Percentiles rank a stretch among this genome's conserved stretches.
Conservation (phyloP, 495 filamentous ascomycete genomes). For the Penicillium flavigenum region DNA sequence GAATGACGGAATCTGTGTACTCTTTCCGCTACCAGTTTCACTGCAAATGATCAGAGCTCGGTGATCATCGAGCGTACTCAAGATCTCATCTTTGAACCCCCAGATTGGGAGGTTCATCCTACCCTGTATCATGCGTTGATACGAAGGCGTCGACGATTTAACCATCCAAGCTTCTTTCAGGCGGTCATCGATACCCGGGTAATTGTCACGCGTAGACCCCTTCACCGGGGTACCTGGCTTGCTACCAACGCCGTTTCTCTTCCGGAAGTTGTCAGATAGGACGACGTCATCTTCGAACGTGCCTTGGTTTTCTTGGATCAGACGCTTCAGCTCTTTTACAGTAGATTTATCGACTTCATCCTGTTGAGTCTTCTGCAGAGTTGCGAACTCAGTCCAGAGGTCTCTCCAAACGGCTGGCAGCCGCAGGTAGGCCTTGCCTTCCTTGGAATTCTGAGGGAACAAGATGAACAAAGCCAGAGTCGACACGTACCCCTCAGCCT, state of each 20-base stretch:
- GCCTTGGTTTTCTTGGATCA: conserved; percentile 45
- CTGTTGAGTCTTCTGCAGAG: conserved; percentile 62
- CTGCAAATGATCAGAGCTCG: conserved; percentile 90
- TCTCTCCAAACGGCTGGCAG: conserved; percentile 80
- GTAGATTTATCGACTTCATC: conserved; percentile 66
- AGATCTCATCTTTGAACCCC: conserved; percentile 72
- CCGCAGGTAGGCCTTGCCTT: conserved; percentile 79
- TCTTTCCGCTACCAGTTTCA: conserved; percentile 96
- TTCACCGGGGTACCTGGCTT: conserved; percentile 44
- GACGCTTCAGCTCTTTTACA: conserved; percentile 51
- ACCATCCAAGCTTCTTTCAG: conserved; percentile 68
- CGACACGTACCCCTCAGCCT: conserved; percentile 84
- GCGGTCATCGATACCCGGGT: conserved; percentile 43
- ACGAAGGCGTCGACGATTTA: conserved; percentile 60
- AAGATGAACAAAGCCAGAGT: conserved; percentile 79
- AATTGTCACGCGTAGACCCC: conserved; percentile 37
- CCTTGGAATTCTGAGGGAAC: conserved; percentile 71
- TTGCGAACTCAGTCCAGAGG: conserved; percentile 76
- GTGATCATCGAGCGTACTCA: conserved; percentile 67
- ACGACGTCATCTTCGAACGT: conserved; percentile 68
- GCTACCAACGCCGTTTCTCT: conserved; percentile 57
- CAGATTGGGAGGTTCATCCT: conserved; percentile 85
- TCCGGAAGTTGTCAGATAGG: conserved; percentile 62
- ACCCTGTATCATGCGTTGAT: conserved; percentile 49
- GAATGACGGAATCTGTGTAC: conserved; percentile 91